phyloP scores from a whole-genome alignment of 805 yeast species.

The Blastobotrys terrestris region DNA sequence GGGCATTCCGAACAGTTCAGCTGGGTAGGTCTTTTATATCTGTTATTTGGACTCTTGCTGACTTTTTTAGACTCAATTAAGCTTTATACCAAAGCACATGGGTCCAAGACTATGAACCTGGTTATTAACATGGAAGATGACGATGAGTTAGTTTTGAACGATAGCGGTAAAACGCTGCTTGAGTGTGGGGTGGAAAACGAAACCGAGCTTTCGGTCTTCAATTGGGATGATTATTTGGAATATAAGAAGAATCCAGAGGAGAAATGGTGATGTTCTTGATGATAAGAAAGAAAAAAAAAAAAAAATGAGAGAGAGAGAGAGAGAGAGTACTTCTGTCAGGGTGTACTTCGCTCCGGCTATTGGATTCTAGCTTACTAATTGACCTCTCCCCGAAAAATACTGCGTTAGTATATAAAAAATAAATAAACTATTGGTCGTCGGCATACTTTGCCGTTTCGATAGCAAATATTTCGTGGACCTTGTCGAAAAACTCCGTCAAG shows the following conservation, averaged over 20 bases:
- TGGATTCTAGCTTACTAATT: neutral
- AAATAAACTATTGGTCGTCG: neutral
- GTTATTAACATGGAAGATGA: constrained; percentile 86
- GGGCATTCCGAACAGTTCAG: constrained; percentile 75
- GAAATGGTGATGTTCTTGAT: constrained; percentile 53
- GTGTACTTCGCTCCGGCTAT: neutral
- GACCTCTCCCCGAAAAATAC: neutral
- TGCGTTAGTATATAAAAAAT: neutral
- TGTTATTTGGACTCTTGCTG: constrained; percentile 10
- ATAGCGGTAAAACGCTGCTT: constrained; percentile 38
- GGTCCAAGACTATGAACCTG: constrained; percentile 85
- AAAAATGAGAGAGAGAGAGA: neutral
- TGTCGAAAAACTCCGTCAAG: neutral
- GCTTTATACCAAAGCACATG: constrained; percentile 91
- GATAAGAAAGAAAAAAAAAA: neutral
- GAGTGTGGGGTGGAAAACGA: constrained; percentile 57
- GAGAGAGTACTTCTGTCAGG: neutral
- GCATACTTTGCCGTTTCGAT: neutral
- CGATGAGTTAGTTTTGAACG: constrained; percentile 61
- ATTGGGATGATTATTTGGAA: constrained; percentile 53
- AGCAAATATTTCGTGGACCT: neutral
- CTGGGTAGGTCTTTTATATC: constrained; percentile 12
- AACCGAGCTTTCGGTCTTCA: constrained; percentile 84
- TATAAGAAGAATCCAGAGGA: constrained; percentile 83
- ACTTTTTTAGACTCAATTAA: constrained; percentile 60